Conservation (phyloP, 768 basidiomycete genomes). For the Lactifluus echinatus region DNA sequence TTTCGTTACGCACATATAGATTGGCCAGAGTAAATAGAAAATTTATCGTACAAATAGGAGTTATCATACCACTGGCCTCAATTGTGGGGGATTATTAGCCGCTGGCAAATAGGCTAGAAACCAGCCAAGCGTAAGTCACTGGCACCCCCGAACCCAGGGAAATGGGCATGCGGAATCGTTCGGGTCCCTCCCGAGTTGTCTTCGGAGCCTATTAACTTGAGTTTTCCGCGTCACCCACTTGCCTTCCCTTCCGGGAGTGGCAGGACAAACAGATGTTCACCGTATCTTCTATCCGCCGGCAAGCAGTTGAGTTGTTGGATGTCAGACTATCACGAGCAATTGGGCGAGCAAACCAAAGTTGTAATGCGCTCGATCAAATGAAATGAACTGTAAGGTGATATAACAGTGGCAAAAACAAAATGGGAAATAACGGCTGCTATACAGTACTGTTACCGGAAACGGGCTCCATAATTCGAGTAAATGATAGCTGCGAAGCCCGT, state of each 20-base stretch:
- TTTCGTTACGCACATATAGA: too few species aligned
- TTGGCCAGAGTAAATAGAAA: too few species aligned
- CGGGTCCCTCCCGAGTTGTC: not conserved
- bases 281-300: too few species aligned
- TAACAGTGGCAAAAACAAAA: not conserved
- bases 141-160: not conserved
- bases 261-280: too few species aligned
- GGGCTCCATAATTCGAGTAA: conserved; percentile 59
- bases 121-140: too few species aligned
- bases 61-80: too few species aligned
- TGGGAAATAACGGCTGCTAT: not conserved
- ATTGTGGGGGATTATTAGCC: not conserved
- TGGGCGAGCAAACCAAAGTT: not conserved
- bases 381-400: not conserved
- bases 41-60: too few species aligned
- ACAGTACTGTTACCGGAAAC: conserved; percentile 29
- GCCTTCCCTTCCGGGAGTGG: not conserved
- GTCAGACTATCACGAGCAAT: not conserved
- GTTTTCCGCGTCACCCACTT: not conserved
- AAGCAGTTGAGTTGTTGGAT: not conserved
- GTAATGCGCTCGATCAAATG: not conserved
- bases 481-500: conserved; percentile 63
- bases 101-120: too few species aligned
- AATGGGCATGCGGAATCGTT: not conserved
- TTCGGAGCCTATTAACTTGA: too few species aligned